These are phyloP conservation scores for Aspergillus cristatus DNA, from an alignment of 495 filamentous ascomycete species.

Conservation along the genomic window DNA sequence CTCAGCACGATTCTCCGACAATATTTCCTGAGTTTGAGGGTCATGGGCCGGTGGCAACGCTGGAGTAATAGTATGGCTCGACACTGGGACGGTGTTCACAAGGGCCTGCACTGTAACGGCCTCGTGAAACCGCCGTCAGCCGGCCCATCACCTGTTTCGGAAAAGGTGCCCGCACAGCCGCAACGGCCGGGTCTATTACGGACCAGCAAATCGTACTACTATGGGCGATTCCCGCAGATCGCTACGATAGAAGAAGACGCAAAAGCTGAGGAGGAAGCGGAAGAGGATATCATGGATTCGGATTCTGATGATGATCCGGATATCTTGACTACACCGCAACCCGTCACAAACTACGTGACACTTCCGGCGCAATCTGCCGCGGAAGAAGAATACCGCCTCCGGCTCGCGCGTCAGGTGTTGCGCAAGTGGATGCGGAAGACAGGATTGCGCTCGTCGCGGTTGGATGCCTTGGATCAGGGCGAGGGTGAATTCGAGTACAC, in stretches of 20 bases:
- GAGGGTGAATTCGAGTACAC: slow-evolving; percentile 43
- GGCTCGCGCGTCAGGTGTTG: slow-evolving; percentile 51
- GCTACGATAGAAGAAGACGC: slow-evolving; percentile 1
- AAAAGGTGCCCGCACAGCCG: slow-evolving; percentile 17
- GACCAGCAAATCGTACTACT: slow-evolving; percentile 27
- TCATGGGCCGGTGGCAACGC: slow-evolving; percentile 63
- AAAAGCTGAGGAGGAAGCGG: slow-evolving; percentile 13
- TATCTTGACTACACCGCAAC: slow-evolving; percentile 25
- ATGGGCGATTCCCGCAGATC: slow-evolving; percentile 32
- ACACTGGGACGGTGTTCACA: slow-evolving; percentile 55
- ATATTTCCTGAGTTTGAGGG: slow-evolving; percentile 78
- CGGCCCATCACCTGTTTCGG: slow-evolving; percentile 14
- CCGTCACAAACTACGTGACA: slow-evolving; percentile 33
- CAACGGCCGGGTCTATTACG: slow-evolving; percentile 18
- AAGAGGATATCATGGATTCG: slow-evolving; percentile 32
- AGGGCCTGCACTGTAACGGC: slow-evolving; percentile 37
- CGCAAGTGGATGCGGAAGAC: slow-evolving; percentile 68
- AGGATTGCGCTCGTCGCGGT: slow-evolving; percentile 37
- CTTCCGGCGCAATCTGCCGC: slow-evolving; percentile 25
- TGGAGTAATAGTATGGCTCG: slow-evolving; percentile 49
- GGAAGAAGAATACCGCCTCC: slow-evolving; percentile 31
- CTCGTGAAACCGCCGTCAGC: slow-evolving; percentile 28
- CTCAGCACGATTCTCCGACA: slow-evolving; percentile 79
- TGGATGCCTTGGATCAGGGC: slow-evolving; percentile 36
- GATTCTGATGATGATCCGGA: slow-evolving; percentile 39